Evolutionary conservation across 2,329 filamentous ascomycete species (phyloP).

Genomic region (Pseudovirgaria hyperparasitica): DNA sequence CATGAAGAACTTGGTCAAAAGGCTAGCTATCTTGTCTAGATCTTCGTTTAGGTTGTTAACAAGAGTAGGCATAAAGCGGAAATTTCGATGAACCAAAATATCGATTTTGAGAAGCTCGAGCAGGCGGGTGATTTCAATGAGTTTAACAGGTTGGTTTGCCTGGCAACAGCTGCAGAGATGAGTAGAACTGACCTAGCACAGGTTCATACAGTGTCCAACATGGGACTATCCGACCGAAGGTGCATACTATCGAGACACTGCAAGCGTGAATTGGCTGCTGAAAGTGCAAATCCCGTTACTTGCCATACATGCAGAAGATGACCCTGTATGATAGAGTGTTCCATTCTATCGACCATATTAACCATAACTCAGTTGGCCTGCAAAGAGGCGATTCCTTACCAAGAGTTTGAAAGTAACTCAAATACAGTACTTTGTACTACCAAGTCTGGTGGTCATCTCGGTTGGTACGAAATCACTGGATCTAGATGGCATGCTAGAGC

Average conservation of each 20-base stretch:
- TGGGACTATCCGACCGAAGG: conserved; percentile 86
- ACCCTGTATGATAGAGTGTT: too few species aligned
- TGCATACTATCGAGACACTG: conserved; percentile 86
- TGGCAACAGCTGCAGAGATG: too few species aligned
- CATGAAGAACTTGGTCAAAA: conserved; percentile 43
- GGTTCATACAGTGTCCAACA: conserved; percentile 49
- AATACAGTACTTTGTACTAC: too few species aligned
- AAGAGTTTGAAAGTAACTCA: too few species aligned
- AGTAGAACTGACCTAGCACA: too few species aligned
- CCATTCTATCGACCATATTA: too few species aligned
- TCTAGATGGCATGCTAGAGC: too few species aligned
- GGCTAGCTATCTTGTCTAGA: not conserved
- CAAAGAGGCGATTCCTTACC: too few species aligned
- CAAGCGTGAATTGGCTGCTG: conserved; percentile 62
- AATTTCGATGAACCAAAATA: conserved; percentile 52
- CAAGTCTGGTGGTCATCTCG: too few species aligned
- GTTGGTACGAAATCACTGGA: too few species aligned
- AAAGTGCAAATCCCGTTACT: conserved; percentile 67
- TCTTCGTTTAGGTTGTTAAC: too few species aligned
- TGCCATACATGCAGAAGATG: conserved; percentile 67
- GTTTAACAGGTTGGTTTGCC: conserved; percentile 75
- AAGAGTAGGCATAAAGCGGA: conserved; percentile 47
- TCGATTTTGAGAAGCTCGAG: conserved; percentile 54
- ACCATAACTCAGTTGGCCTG: too few species aligned
- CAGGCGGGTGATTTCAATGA: conserved; percentile 65